Conservation (phyloP, 2,329 filamentous ascomycete genomes). For the Cytospora chrysosperma region DNA sequence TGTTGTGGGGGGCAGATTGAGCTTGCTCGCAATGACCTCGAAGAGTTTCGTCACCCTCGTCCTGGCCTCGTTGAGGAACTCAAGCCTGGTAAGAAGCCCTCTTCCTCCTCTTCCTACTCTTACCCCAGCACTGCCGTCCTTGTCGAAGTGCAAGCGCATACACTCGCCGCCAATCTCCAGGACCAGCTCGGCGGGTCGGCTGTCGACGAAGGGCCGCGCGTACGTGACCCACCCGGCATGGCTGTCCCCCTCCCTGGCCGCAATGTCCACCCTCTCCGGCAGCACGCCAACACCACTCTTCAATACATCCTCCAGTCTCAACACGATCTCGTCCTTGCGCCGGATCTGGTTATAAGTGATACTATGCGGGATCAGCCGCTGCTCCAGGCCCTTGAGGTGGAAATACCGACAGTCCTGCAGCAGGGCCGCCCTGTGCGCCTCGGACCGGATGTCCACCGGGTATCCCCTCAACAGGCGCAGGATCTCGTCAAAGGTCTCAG, state of each 20-base stretch:
- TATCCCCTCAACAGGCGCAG: slow-evolving; percentile 83
- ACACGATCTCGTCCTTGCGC: slow-evolving; percentile 69
- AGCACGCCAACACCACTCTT: slow-evolving; percentile 76
- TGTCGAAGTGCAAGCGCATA: slow-evolving; percentile 54
- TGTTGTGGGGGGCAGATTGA: slow-evolving; percentile 62
- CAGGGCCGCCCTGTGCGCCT: slow-evolving; percentile 73
- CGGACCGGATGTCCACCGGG: slow-evolving; percentile 71
- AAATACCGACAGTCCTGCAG: slow-evolving; percentile 84
- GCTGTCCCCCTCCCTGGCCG: slow-evolving; percentile 28
- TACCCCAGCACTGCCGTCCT: slow-evolving; percentile 26
- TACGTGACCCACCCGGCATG: slow-evolving; percentile 67
- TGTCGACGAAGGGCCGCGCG: slow-evolving; percentile 81
- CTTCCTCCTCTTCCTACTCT: slow-evolving; percentile 15
- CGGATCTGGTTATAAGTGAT: slow-evolving; percentile 73
- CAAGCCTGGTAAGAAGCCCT: slow-evolving; percentile 47
- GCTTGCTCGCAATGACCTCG: slow-evolving; percentile 77
- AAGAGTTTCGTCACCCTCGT: slow-evolving; percentile 71
- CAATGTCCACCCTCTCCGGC: slow-evolving; percentile 40
- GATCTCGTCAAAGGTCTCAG: slow-evolving; percentile 81
- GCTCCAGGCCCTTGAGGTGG: slow-evolving; percentile 87
- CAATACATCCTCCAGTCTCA: slow-evolving; percentile 83
- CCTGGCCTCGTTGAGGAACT: slow-evolving; percentile 72
- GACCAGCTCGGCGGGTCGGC: slow-evolving; percentile 69
- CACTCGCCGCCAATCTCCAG: slow-evolving; percentile 74
- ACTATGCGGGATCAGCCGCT: slow-evolving; percentile 75